These are phyloP conservation scores for Phyllosticta citrichinensis DNA, from an alignment of 2,329 filamentous ascomycete genomes.

Conservation along the genomic window DNA sequence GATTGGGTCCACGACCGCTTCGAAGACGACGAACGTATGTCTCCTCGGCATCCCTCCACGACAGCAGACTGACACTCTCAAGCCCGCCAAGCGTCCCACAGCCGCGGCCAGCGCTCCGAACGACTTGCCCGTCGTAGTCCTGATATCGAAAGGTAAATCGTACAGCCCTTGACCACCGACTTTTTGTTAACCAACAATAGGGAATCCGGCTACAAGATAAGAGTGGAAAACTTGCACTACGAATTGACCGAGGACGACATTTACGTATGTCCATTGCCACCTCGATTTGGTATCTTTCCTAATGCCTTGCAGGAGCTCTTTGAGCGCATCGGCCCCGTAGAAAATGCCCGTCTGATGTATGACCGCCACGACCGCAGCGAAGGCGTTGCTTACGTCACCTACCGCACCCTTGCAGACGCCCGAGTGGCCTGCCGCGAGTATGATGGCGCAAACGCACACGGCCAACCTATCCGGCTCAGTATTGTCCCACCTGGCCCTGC, in stretches of 20 bases:
- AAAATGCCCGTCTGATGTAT: slow-evolving; percentile 62
- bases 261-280: slow-evolving; percentile 43
- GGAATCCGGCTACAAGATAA: slow-evolving; percentile 56
- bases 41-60: slow-evolving; percentile 12
- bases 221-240: slow-evolving; percentile 86
- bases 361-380: slow-evolving; percentile 84
- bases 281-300: not conserved
- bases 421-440: slow-evolving; percentile 66
- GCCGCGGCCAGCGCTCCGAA: slow-evolving; percentile 14
- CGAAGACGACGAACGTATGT: slow-evolving; percentile 49
- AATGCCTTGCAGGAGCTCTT: slow-evolving; percentile 59
- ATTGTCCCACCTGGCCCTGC: slow-evolving; percentile 39
- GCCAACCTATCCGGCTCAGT: slow-evolving; percentile 63
- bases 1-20: slow-evolving; percentile 94
- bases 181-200: slow-evolving; percentile 31
- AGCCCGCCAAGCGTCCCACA: slow-evolving; percentile 15
- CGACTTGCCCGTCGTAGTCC: slow-evolving; percentile 17
- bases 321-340: slow-evolving; percentile 61
- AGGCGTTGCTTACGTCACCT: slow-evolving; percentile 75
- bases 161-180: not conserved
- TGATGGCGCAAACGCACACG: slow-evolving; percentile 83
- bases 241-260: slow-evolving; percentile 80
- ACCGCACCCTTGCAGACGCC: slow-evolving; percentile 61
- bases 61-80: slow-evolving; percentile 7
- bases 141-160: not conserved